phyloP scores from a whole-genome alignment of 2,329 filamentous ascomycete genomes.

The Pseudocercospora fuligena region DNA sequence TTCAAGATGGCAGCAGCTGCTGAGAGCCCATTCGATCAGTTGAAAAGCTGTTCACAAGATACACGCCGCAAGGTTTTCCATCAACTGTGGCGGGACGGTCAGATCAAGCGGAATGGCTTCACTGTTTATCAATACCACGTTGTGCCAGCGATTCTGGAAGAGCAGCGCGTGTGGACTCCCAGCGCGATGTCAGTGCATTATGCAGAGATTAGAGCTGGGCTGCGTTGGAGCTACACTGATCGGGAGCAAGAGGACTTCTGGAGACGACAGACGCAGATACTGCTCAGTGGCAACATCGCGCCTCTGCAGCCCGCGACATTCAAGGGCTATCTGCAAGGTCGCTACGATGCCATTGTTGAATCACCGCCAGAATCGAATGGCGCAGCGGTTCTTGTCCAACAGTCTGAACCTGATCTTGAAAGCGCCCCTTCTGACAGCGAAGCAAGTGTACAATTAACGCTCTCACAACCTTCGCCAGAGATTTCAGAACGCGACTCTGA shows the following conservation, averaged over 20 bases:
- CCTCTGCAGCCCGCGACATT: constrained; percentile 9
- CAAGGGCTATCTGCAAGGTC: neutral
- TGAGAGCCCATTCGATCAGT: neutral
- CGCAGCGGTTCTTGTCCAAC: too few relatives aligned
- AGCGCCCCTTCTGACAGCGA: too few relatives aligned
- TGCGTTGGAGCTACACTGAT: constrained; percentile 12
- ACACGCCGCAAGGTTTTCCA: neutral
- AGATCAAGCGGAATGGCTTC: constrained; percentile 9
- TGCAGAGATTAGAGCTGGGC: constrained; percentile 9
- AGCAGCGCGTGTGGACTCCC: neutral
- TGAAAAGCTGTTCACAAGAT: neutral
- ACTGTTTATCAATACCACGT: constrained; percentile 16
- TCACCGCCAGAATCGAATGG: neutral
- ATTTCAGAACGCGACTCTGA: too few relatives aligned
- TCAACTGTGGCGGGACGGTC: neutral
- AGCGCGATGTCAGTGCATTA: constrained; percentile 9
- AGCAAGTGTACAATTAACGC: too few relatives aligned
- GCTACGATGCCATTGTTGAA: neutral
- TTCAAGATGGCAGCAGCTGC: neutral
- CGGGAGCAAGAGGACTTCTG: constrained; percentile 12
- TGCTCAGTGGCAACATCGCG: constrained; percentile 1
- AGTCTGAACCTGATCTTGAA: neutral
- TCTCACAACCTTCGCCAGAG: too few relatives aligned
- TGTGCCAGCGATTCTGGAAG: neutral
- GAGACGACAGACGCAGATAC: neutral